Conservation (phyloP, 1,284 basidiomycete species). For the Xerocomus minutiporus region DNA sequence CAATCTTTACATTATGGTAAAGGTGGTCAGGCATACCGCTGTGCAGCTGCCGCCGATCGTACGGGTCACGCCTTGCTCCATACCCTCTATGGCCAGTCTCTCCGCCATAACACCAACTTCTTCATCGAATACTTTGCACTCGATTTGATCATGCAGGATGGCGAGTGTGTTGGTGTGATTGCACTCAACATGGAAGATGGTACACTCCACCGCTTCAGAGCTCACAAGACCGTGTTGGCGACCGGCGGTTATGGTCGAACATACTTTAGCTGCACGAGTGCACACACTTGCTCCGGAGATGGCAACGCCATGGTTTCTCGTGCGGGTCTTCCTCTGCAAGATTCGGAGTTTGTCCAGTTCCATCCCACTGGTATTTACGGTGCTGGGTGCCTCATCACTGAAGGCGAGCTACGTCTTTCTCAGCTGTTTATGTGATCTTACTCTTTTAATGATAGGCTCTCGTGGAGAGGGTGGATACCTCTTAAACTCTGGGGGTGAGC, state of each 20-base stretch:
- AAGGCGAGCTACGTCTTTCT: conserved; percentile 52
- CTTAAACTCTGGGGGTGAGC: conserved; percentile 97
- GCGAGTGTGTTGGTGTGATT: conserved; percentile 98
- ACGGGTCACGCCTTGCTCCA: conserved; percentile 98
- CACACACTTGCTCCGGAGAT: conserved; percentile 98
- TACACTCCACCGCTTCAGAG: conserved; percentile 96
- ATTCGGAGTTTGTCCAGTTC: conserved; percentile 99
- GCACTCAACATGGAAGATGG: conserved; percentile 99
- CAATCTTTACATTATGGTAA: conserved; percentile 97
- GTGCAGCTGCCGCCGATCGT: conserved; percentile 97
- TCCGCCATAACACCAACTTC: conserved; percentile 99
- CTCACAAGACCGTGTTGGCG: conserved; percentile 97
- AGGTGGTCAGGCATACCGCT: conserved; percentile 98
- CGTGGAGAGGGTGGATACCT: conserved; percentile 99
- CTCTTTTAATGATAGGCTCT: conserved; percentile 57
- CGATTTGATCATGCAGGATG: conserved; percentile 97
- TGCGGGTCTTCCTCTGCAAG: conserved; percentile 95
- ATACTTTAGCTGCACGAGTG: conserved; percentile 98
- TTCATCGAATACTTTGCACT: conserved; percentile 99
- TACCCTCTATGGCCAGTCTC: conserved; percentile 98
- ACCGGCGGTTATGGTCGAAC: conserved; percentile 98
- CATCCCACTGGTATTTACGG: conserved; percentile 99
- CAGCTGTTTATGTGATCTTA: conserved; percentile 3
- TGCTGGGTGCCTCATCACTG: conserved; percentile 97
- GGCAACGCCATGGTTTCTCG: conserved; percentile 98